A percentile compares a stretch with the other conserved stretches of the same genome.
Conservation (phyloP, 2,329 filamentous ascomycete species). For the Penicillium sp. region DNA sequence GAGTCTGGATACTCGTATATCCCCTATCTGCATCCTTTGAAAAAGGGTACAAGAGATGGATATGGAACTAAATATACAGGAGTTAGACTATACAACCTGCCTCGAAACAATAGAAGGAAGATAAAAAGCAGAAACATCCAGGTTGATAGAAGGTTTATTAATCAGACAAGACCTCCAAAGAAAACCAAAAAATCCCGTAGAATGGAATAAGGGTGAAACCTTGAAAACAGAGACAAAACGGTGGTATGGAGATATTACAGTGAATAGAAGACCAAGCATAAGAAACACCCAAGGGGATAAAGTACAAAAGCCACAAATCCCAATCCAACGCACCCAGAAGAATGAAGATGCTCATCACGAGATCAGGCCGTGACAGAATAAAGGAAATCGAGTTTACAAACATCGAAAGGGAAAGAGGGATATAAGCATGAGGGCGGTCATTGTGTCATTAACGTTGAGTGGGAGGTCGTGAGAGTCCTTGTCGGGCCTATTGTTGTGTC, state of each 20-base stretch:
- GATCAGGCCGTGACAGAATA: conserved; percentile 6
- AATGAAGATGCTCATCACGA: conserved; percentile 16
- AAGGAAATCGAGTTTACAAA: conserved; percentile 16
- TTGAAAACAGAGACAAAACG: conserved; percentile 3
- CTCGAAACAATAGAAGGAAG: neutral
- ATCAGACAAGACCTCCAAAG: neutral
- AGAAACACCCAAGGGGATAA: conserved; percentile 5
- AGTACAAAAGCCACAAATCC: conserved; percentile 7
- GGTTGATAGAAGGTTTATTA: neutral
- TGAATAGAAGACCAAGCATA: neutral
- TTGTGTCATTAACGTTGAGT: conserved; percentile 36
- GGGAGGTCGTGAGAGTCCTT: conserved; percentile 43
- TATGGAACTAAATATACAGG: neutral
- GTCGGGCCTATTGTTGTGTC: conserved; percentile 36
- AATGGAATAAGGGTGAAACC: conserved; percentile 4
- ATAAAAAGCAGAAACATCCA: neutral
- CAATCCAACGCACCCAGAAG: conserved; percentile 17
- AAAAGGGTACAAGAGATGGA: neutral
- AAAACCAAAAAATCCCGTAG: neutral
- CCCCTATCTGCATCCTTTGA: neutral
- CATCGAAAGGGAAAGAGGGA: conserved; percentile 11
- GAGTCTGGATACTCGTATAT: no score
- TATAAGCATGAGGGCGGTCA: conserved; percentile 24
- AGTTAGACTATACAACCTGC: neutral
- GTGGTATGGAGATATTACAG: conserved; percentile 21